A percentile compares a stretch with the other conserved stretches of the same genome.
Conservation (phyloP, 2,329 filamentous ascomycete genomes). For the Paecilomyces fulvus region DNA sequence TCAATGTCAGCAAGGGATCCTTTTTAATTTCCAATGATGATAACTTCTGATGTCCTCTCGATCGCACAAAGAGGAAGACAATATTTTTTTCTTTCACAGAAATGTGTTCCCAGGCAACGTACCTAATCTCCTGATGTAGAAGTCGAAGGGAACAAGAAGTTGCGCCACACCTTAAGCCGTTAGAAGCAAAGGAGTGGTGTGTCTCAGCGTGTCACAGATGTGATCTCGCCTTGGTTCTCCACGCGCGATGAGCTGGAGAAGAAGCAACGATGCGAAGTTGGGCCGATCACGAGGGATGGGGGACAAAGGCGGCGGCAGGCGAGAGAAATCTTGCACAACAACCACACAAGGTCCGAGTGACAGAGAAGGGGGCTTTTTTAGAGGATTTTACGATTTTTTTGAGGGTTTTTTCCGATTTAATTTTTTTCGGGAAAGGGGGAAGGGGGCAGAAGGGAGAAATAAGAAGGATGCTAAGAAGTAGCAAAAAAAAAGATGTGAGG, state of each 20-base stretch:
- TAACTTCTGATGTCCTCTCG: constrained; percentile 6
- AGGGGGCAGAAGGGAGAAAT: constrained; percentile 15
- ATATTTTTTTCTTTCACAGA: not conserved
- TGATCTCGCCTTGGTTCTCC: not conserved
- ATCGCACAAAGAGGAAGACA: not conserved
- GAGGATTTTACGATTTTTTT: constrained; percentile 31
- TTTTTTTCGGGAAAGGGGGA: constrained; percentile 22
- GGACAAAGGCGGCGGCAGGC: not conserved
- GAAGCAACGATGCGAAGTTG: constrained; percentile 2
- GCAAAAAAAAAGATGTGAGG: constrained; percentile 8
- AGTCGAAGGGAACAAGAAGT: not conserved
- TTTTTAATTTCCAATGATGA: not conserved
- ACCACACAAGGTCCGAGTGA: constrained; percentile 19
- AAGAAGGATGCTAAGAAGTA: constrained; percentile 13
- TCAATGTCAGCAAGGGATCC: constrained; percentile 2
- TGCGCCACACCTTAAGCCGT: not conserved
- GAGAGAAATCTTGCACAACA: constrained; percentile 14
- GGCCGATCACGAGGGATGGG: constrained; percentile 11
- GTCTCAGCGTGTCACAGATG: not conserved
- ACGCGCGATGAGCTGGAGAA: not conserved
- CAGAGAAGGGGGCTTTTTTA: constrained; percentile 19
- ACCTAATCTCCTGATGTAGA: not conserved
- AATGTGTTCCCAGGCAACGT: not conserved
- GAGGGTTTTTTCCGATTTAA: constrained; percentile 25
- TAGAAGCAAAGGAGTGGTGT: not conserved